These are phyloP conservation scores for Citrullus amarus DNA, from an alignment of 306 rosid genomes.

Conservation along the genomic window DNA sequence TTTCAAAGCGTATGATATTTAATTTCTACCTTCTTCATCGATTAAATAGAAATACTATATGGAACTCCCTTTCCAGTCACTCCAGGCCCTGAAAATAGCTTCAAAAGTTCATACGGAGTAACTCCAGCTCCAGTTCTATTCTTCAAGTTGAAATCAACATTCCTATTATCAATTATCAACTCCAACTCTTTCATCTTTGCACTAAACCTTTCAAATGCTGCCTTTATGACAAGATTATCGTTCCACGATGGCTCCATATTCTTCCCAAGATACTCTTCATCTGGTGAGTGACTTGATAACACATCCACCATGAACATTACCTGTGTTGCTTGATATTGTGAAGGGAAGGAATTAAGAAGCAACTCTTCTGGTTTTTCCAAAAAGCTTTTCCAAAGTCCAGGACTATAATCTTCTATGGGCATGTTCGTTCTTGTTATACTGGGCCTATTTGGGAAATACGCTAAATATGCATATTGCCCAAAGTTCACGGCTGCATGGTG, in stretches of 20 bases:
- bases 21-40: not conserved
- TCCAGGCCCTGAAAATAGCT: conserved; percentile 63
- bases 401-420: conserved; percentile 50
- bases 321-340: conserved; percentile 52
- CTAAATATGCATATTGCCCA: conserved; percentile 54
- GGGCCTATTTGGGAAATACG: conserved; percentile 64
- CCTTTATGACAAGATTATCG: conserved; percentile 35
- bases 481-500: conserved; percentile 77
- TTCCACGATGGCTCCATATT: conserved; percentile 55
- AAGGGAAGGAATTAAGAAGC: conserved; percentile 38
- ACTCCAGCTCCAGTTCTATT: conserved; percentile 69
- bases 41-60: conserved; percentile 56
- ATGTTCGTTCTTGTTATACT: conserved; percentile 47
- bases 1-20: too few species aligned
- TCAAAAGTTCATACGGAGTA: conserved; percentile 61
- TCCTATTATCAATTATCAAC: conserved; percentile 36
- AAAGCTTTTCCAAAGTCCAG: conserved; percentile 34
- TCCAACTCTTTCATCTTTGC: conserved; percentile 36
- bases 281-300: conserved; percentile 65
- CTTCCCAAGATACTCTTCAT: conserved; percentile 45
- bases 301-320: conserved; percentile 54
- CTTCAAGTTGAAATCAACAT: conserved; percentile 31
- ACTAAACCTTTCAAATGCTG: conserved; percentile 38
- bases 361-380: conserved; percentile 30
- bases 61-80: conserved; percentile 74